Base-by-base conservation (phyloP, 2,329 filamentous ascomycete species). In the Phaeosphaeriaceae sp. region DNA sequence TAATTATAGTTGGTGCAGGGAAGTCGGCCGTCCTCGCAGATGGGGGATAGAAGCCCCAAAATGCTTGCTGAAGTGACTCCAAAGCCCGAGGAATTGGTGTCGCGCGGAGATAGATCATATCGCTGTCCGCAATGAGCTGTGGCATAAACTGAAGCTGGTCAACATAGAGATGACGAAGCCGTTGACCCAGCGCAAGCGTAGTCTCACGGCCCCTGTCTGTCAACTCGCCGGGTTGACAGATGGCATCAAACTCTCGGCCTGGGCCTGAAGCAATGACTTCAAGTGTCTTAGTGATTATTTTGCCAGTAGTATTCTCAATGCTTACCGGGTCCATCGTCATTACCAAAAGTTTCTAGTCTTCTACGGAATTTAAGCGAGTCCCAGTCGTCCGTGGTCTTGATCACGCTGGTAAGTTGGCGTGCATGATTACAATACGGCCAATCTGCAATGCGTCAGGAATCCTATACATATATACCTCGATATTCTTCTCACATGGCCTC, bases 381-480 rank as follows among this genome's bases (percentile, higher is more conserved):
- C 86, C 86, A 90, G 70, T 84, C 84, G 56, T 83, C 83, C 48
- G 80, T 84, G 42, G 80, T 81, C 63, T 87, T 81, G 23, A 89
- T 84, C 59, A 87, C 84, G 59, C 86, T 86, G 24, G 84, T 87
- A 74, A 98, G 85, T 65, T 90, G 89, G 59, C 88, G 86, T 22
- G 91, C 91, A 55, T 89, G 87, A 65, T 87, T 86, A 80, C 95
- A 99, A 80, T 97, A 98, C 1, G 95, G 93, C 95, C 95, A 99
- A 79, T 88, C 84, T 84, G 64, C 54, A 46, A 35, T 55, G 2
- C 9, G 46, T 68, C 2, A 68, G 62, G 23, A 46, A 9, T n/a
- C 8, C 4, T 32, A 19, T 7, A 3, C 23, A 3, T 19, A 35
- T 21, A 1, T n/a, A 19, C 9, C 17, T 5, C 43, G 35, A 2